Conservation (phyloP, 257 asterid genomes). For the Cynanchum wilfordii region DNA sequence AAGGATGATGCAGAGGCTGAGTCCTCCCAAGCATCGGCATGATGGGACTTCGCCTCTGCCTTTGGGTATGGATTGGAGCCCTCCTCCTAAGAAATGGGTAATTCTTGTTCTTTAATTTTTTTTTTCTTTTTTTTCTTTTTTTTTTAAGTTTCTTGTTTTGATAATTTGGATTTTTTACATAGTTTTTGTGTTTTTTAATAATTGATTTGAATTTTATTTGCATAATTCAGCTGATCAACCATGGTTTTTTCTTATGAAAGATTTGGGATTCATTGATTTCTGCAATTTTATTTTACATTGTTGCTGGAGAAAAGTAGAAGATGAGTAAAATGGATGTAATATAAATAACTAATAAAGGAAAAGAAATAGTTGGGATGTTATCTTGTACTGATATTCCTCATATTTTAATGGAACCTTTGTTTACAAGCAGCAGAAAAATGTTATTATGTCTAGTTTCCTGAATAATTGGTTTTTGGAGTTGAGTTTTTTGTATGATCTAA, state of each 20-base stretch:
- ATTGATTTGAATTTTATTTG: not conserved
- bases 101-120: not conserved
- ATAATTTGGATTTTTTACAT: slow-evolving; percentile 3
- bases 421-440: not conserved
- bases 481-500: not conserved
- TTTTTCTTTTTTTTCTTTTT: not conserved
- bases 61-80: slow-evolving; percentile 99
- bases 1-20: slow-evolving; percentile 66
- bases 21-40: slow-evolving; percentile 95
- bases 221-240: not conserved
- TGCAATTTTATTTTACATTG: not conserved
- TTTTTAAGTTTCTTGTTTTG: not conserved
- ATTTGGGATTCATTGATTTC: not conserved
- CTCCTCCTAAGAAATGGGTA: slow-evolving; percentile 95
- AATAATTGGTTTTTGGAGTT: too few relatives aligned
- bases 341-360: not conserved
- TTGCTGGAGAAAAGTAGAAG: not conserved
- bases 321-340: not conserved
- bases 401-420: not conserved
- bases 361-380: not conserved
- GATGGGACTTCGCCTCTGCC: slow-evolving; percentile 99
- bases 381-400: not conserved
- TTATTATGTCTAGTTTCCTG: not conserved
- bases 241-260: not conserved
- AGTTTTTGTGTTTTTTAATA: not conserved